Conservation (phyloP, 768 basidiomycete genomes). For the Filobasidium wieringae region DNA sequence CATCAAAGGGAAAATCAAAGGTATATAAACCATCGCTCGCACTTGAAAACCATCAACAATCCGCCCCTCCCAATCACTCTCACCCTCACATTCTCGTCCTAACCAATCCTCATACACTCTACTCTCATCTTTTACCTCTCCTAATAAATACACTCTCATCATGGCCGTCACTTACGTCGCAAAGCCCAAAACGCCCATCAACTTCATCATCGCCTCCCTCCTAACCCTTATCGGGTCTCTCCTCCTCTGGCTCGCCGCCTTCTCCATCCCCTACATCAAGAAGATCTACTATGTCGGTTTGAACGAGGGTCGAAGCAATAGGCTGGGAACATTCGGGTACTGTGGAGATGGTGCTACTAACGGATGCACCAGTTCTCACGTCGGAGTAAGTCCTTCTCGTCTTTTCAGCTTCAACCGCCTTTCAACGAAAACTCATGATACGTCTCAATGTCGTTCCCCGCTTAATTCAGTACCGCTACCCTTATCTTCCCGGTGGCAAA, state of each 20-base stretch:
- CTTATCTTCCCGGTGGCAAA: background rate
- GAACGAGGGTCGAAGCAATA: conserved; percentile 9
- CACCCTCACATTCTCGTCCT: background rate
- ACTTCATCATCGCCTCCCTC: conserved; percentile 19
- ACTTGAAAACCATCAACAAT: too few relatives aligned
- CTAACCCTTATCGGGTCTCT: conserved; percentile 27
- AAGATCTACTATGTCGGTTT: conserved; percentile 25
- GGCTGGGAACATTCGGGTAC: conserved; percentile 32
- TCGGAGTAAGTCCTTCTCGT: conserved; percentile 19
- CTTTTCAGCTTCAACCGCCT: conserved; percentile 3
- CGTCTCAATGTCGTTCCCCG: conserved; percentile 20
- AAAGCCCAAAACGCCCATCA: background rate
- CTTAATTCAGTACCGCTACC: background rate
- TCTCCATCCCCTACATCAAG: conserved; percentile 30
- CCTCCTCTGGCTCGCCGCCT: conserved; percentile 33
- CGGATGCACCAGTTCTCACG: conserved; percentile 10
- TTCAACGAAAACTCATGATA: conserved; percentile 13
- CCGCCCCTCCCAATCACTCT: too few relatives aligned
- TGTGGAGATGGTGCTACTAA: conserved; percentile 1
- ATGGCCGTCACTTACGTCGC: background rate
- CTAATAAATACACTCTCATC: background rate
- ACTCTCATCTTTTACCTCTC: background rate
- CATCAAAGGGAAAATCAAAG: too few relatives aligned
- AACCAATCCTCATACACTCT: background rate
- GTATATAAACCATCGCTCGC: too few relatives aligned